Evolutionary conservation across 2,329 filamentous ascomycete species (phyloP).

Genomic region (Fusarium chaquense): DNA sequence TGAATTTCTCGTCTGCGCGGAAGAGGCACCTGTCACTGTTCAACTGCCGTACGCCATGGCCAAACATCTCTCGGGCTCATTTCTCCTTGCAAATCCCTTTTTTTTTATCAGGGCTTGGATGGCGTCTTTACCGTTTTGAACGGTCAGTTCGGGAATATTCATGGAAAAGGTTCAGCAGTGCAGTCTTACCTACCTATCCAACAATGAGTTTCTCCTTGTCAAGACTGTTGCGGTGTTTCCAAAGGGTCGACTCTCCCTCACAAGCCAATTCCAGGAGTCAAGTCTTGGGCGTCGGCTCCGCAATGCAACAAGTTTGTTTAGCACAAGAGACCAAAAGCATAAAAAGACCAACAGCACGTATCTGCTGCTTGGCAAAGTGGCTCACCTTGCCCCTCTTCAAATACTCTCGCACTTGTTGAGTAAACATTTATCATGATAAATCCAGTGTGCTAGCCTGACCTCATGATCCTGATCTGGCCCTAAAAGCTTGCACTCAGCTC

Average conservation of each 20-base stretch:
- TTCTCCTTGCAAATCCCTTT: background rate
- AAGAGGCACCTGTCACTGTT: constrained; percentile 22
- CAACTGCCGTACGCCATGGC: constrained; percentile 32
- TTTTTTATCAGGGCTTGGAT: constrained; percentile 1
- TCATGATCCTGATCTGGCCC: background rate
- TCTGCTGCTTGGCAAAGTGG: background rate
- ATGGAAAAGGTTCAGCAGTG: constrained; percentile 16
- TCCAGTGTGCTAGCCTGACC: constrained; percentile 2
- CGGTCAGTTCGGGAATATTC: constrained; percentile 26
- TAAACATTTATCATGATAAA: constrained; percentile 12
- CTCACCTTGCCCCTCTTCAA: background rate
- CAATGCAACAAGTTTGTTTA: background rate
- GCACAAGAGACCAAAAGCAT: background rate
- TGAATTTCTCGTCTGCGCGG: constrained; percentile 12
- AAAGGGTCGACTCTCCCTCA: background rate
- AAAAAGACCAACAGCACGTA: background rate
- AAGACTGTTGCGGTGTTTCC: background rate
- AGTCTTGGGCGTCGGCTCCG: background rate
- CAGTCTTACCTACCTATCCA: background rate
- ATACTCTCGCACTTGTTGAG: constrained; percentile 4
- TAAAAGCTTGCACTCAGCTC: constrained; percentile 4
- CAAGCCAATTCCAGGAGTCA: background rate
- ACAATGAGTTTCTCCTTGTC: background rate
- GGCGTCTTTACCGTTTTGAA: constrained; percentile 12
- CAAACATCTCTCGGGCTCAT: background rate